Evolutionary conservation across 2,329 filamentous ascomycete genomes (phyloP), one percentile per base, ranked within the genome.

Genomic region (Fusarium nelsonii): DNA sequence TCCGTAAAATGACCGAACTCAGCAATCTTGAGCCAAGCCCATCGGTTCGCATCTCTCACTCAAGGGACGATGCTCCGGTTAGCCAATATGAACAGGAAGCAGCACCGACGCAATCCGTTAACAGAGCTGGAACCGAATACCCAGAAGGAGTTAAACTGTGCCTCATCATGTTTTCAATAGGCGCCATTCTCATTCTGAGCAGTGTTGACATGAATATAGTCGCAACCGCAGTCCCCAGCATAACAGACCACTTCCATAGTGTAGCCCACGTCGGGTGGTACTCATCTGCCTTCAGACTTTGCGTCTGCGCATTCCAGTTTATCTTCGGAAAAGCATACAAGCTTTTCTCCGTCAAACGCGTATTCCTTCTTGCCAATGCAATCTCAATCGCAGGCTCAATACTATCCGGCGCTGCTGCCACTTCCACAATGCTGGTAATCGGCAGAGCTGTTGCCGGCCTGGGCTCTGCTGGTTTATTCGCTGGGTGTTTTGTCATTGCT

Each of bases 361-460:
- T 79, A 0, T 84, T 81, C 48, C 71, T 84, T 1, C 57, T 71
- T 1, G 76, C 81, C 0, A 73, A 84, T 1, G 41, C 71, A 1
- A 72, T 83, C 5, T 84, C 84, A n/a, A 80, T 84, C 39, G 49
- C 79, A 0, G 84, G 84, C 1, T 82, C 79, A 1, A 50, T 85
- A 0, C 74, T 86, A 5, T 85, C 83, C 41, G 84, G 65, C 62
- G 14, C 79, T 68, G 81, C 83, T 0, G 75, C 69, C 0, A 80
- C 73, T 15, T 81, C 80, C 0, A 72, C 73, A 0, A 80, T 81
- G 75, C 78, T 86, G 37, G 84, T 86, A 34, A 63, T 81, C 4
- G 84, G 84, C 0, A 75, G 84, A 10, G 84, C 83, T 0, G 73
- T 85, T 1, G 79, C 83, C 0, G 84, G 84, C 0, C 63, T 79